Conservation (phyloP, 441 rosid species). For the Pelargonium myrrhifolium region DNA sequence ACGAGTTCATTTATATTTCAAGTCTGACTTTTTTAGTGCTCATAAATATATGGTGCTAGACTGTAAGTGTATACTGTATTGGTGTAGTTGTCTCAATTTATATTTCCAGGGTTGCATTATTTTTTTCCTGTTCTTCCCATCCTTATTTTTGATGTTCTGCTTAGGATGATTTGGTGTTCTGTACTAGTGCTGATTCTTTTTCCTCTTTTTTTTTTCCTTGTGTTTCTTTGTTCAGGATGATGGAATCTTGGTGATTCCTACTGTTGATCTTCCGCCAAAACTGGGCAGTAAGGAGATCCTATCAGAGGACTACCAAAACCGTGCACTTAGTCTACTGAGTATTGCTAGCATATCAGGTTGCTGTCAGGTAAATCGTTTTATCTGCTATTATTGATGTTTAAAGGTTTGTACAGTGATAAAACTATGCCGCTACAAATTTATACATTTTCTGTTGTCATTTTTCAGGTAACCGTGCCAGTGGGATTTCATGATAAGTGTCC, state of each 20-base stretch:
- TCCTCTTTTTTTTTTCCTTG: slow-evolving; percentile 7
- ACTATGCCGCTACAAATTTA: not conserved
- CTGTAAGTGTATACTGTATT: no score
- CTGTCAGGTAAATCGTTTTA: slow-evolving; percentile 64
- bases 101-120: not conserved
- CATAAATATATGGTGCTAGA: no score
- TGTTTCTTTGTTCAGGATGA: slow-evolving; percentile 53
- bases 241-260: slow-evolving; percentile 81
- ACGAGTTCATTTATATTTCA: no score
- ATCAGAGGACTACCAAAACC: slow-evolving; percentile 60
- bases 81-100: no score
- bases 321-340: slow-evolving; percentile 56
- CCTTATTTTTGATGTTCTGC: slow-evolving; percentile 4
- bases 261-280: slow-evolving; percentile 73
- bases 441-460: slow-evolving; percentile 9
- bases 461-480: slow-evolving; percentile 78
- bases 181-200: slow-evolving; percentile 29
- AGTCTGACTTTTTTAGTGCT: no score
- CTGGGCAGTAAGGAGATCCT: slow-evolving; percentile 68
- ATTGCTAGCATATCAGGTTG: slow-evolving; percentile 92
- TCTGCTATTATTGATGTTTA: not conserved
- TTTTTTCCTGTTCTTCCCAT: slow-evolving; percentile 8
- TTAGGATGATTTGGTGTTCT: slow-evolving; percentile 85
- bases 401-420: not conserved
- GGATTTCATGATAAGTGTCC: slow-evolving; percentile 78